Conservation (phyloP, 2,329 filamentous ascomycete genomes). For the Botrytis paeoniae region DNA sequence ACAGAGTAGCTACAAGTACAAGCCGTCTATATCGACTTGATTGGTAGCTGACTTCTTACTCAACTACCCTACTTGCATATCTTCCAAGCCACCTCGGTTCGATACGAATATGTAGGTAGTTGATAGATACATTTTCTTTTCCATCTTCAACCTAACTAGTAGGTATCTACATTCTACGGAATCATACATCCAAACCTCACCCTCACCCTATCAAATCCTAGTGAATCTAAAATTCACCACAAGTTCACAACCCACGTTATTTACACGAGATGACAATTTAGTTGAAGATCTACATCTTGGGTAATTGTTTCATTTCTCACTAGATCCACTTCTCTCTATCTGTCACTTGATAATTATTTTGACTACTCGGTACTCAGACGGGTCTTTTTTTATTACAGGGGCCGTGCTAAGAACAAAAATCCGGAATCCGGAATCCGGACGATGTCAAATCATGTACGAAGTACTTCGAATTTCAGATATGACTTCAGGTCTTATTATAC, state of each 20-base stretch:
- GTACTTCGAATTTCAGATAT: neutral
- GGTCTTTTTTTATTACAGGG: neutral
- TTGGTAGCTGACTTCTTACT: neutral
- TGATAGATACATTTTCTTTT: neutral
- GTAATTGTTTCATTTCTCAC: slow-evolving; percentile 18
- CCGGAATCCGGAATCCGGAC: neutral
- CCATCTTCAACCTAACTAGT: neutral
- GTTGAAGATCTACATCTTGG: slow-evolving; percentile 9
- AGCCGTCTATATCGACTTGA: neutral
- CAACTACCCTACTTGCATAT: neutral
- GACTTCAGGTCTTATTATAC: neutral
- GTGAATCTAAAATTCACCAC: neutral
- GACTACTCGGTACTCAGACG: neutral
- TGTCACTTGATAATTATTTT: slow-evolving; percentile 4
- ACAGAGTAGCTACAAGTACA: neutral
- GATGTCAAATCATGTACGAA: neutral
- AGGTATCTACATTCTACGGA: neutral
- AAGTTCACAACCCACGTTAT: neutral
- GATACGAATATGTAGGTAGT: neutral
- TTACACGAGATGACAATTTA: neutral
- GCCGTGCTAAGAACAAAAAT: neutral
- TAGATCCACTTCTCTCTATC: slow-evolving; percentile 1
- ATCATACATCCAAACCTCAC: neutral
- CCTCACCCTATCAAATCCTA: neutral
- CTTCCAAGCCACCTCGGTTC: neutral